Evolutionary conservation across 2,329 filamentous ascomycete species (phyloP).

Genomic region (Phyllosticta capitalensis): DNA sequence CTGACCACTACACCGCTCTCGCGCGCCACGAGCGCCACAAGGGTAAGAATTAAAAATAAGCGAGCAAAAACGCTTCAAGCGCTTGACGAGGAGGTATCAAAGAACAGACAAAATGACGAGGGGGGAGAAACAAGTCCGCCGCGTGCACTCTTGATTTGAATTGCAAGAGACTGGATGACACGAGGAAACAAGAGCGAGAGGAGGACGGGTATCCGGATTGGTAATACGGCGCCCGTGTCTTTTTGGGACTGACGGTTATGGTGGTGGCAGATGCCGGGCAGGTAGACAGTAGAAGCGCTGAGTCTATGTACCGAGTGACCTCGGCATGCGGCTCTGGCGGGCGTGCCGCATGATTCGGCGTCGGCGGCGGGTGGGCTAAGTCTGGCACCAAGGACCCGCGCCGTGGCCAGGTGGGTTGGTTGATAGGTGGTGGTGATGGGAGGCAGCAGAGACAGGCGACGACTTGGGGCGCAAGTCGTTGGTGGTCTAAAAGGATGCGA

Average conservation of each 20-base stretch:
- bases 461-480: background rate
- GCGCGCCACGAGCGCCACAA: background rate
- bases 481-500: background rate
- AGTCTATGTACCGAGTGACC: constrained; percentile 4
- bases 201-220: background rate
- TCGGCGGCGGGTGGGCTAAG: background rate
- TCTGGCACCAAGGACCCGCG: background rate
- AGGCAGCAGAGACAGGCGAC: background rate
- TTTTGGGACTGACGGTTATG: background rate
- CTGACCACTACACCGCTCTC: background rate
- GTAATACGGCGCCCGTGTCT: background rate
- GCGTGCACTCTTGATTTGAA: background rate
- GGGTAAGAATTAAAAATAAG: background rate
- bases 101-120: background rate
- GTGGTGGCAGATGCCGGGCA: background rate
- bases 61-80: background rate
- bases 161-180: background rate
- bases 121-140: background rate
- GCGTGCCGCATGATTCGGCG: constrained; percentile 1
- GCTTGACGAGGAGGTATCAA: background rate
- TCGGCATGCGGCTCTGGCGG: background rate
- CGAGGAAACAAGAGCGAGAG: background rate
- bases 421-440: background rate
- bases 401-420: background rate
- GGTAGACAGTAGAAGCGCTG: background rate